Conservation (phyloP, 805 yeast genomes). For the Candida maris region DNA sequence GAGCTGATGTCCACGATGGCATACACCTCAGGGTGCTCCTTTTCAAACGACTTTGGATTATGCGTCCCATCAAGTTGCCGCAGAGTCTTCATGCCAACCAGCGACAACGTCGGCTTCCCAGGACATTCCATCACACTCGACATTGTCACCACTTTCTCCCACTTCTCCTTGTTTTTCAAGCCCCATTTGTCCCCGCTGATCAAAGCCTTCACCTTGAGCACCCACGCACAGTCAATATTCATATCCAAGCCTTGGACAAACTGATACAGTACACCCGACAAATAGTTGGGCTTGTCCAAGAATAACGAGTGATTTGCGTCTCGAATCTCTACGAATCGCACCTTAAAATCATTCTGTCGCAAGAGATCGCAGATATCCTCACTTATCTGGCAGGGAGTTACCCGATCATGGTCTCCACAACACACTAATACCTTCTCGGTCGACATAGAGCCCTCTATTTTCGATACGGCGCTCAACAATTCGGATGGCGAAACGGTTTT, state of each 20-base stretch:
- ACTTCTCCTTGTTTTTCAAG: constrained; percentile 67
- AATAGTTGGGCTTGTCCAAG: constrained; percentile 58
- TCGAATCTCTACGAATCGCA: constrained; percentile 36
- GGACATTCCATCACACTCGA: constrained; percentile 38
- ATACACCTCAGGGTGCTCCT: constrained; percentile 44
- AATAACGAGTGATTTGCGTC: constrained; percentile 65
- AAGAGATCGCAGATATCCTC: constrained; percentile 30
- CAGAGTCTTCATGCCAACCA: constrained; percentile 72
- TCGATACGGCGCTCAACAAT: constrained; percentile 37
- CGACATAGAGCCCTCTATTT: constrained; percentile 33
- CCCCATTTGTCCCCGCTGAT: constrained; percentile 76
- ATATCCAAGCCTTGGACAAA: constrained; percentile 47
- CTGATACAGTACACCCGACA: constrained; percentile 57
- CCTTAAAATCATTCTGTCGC: constrained; percentile 26
- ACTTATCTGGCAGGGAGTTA: constrained; percentile 45
- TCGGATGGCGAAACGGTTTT: constrained; percentile 41
- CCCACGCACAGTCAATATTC: constrained; percentile 69
- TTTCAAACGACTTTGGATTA: constrained; percentile 55
- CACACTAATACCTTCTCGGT: constrained; percentile 48
- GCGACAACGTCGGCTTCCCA: constrained; percentile 37
- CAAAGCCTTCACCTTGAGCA: constrained; percentile 56
- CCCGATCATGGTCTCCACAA: constrained; percentile 54
- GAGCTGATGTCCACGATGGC: constrained; percentile 70
- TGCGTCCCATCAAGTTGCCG: constrained; percentile 60
- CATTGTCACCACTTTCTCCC: constrained; percentile 55